phyloP scores from a whole-genome alignment of 495 filamentous ascomycete genomes.

The Talaromyces ruber region DNA sequence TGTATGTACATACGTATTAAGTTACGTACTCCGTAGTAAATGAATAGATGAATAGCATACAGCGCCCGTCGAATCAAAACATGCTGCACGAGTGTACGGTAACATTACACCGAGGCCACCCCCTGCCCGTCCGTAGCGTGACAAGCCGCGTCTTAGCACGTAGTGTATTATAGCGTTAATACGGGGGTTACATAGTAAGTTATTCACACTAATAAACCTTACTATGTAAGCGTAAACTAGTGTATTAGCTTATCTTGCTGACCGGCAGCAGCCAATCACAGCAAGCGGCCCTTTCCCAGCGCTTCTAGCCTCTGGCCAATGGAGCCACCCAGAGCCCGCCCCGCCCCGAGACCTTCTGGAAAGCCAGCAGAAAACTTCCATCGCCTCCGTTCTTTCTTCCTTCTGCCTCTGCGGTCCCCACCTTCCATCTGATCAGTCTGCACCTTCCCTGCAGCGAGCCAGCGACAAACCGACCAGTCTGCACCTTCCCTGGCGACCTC shows the following conservation, averaged over 20 bases:
- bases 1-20: too few relatives aligned
- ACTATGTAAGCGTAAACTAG: too few relatives aligned
- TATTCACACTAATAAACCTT: too few relatives aligned
- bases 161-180: neutral
- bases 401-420: neutral
- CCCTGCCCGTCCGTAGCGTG: too few relatives aligned
- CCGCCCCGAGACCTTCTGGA: slow-evolving; percentile 1
- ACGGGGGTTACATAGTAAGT: too few relatives aligned
- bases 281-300: neutral
- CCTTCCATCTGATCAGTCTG: neutral
- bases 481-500: neutral
- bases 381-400: neutral
- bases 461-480: neutral
- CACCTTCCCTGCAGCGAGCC: neutral
- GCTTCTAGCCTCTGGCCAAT: neutral
- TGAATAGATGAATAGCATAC: neutral
- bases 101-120: neutral
- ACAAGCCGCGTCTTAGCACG: too few relatives aligned
- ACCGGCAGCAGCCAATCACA: neutral
- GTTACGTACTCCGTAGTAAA: too few relatives aligned
- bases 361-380: neutral
- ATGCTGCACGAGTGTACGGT: neutral
- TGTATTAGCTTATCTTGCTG: slow-evolving; percentile 1
- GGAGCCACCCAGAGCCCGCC: neutral
- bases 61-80: neutral